Evolutionary conservation across 768 basidiomycete genomes (phyloP).

Genomic region (Arthromyces matolae): DNA sequence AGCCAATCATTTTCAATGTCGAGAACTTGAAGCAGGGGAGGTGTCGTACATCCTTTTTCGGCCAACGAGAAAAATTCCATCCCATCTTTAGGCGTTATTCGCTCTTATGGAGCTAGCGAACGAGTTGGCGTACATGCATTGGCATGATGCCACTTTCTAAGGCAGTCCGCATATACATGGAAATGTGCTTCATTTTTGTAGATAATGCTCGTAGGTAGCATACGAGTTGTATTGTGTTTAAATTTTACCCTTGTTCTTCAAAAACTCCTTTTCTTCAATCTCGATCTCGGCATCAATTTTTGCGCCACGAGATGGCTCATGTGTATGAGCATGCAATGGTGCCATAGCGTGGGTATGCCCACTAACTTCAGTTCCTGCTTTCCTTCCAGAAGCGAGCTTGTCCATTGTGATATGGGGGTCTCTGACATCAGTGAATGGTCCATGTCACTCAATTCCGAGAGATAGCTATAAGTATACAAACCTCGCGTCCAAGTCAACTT

Average conservation of each 20-base stretch:
- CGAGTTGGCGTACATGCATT: no score
- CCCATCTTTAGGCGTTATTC: no score
- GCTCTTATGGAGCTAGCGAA: no score
- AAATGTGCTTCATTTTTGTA: neutral
- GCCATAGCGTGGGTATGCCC: constrained; percentile 42
- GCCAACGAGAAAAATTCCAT: no score
- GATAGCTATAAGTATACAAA: neutral
- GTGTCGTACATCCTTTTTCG: no score
- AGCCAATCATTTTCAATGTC: no score
- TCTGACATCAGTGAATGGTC: neutral
- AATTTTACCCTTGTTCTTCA: constrained; percentile 39
- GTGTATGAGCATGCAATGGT: constrained; percentile 49
- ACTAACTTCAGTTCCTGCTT: constrained; percentile 22
- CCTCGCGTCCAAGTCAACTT: neutral
- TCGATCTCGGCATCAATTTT: constrained; percentile 55
- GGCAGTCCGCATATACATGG: neutral
- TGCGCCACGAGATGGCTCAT: constrained; percentile 56
- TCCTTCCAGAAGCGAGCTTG: constrained; percentile 30
- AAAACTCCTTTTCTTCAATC: constrained; percentile 45
- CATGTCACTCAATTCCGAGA: no score
- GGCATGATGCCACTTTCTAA: no score
- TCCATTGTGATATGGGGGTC: constrained; percentile 33
- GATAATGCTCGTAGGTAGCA: no score
- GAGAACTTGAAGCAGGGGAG: no score
- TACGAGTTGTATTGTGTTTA: no score